Base-by-base conservation (phyloP, 1,139 yeast species). In the Candida anutae region DNA sequence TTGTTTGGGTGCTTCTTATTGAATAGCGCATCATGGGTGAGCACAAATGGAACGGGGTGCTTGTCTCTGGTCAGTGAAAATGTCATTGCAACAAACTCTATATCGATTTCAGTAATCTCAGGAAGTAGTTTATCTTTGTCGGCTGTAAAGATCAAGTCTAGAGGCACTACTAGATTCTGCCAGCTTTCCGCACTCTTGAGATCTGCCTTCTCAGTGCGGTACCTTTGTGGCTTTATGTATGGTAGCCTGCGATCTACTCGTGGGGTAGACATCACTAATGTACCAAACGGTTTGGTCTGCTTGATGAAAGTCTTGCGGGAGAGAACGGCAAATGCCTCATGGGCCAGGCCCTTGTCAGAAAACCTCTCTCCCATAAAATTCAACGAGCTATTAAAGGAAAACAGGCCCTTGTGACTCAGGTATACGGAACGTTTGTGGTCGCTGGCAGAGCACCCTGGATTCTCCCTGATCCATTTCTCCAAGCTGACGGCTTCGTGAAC, bases 191-290 rank as follows among this genome's bases (percentile, higher is more conserved):
- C n/a, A n/a, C n/a, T n/a, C 15, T 50, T 35, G 2, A 42, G 28
- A n/a, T 38, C 33, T 17, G 37, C 40, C 4, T 33, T 31, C 2
- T 28, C 28, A 13, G 25, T 26, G 30, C 64, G 39, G 29, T 44
- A 51, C 14, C 39, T 36, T 11, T 35, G 28, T 2, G 68, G 67
- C 3, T 62, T 52, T 15, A 62, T 51, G 34, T 62, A 63, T 14
- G 44, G 46, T 6, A 64, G 33, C 6, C 33, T 22, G 29, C 55
- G 51, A 16, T 45, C 47, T 1, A 30, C 36, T 27, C 48, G 50
- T 3, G 69, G 66, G 3, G 60, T 49, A 4, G 41, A 29, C 13
- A 58, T 21, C 22, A 36, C 36, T 22, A 60, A 29, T 11, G 41
- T 38, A 15, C 50, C 50, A 17, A 35, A 23, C 2, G 34, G 33